phyloP scores from a whole-genome alignment of 208 protist genomes.

The Trypanosoma mega region DNA sequence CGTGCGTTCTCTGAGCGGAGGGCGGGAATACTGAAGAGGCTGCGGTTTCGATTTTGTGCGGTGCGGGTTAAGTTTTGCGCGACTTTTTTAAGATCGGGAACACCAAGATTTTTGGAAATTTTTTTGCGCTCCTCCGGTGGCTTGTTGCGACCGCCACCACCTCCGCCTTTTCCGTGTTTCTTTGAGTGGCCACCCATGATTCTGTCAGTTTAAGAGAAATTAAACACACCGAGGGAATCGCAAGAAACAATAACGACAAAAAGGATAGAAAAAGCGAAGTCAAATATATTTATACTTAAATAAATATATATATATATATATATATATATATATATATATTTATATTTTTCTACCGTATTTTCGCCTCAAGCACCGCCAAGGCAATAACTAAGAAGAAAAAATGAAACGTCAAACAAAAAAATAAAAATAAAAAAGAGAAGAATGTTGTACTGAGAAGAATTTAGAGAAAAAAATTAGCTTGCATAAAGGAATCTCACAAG shows the following conservation, averaged over 20 bases:
- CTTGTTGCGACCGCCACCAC: conserved; percentile 28
- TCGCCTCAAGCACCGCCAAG: too few relatives aligned
- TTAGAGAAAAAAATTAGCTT: too few relatives aligned
- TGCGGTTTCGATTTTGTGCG: conserved; percentile 59
- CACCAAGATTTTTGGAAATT: conserved; percentile 73
- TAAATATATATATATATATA: background rate
- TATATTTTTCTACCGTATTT: too few relatives aligned
- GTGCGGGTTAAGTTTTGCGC: conserved; percentile 63
- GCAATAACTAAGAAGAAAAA: too few relatives aligned
- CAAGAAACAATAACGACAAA: background rate
- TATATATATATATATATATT: conserved; percentile 6
- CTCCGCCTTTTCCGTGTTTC: conserved; percentile 75
- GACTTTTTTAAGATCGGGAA: conserved; percentile 75
- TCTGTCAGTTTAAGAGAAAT: background rate
- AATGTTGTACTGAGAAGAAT: too few relatives aligned
- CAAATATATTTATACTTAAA: background rate
- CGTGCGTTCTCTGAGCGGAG: conserved; percentile 17
- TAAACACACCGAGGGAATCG: background rate
- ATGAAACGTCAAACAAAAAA: too few relatives aligned
- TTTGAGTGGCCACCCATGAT: conserved; percentile 88
- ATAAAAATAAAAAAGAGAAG: too few relatives aligned
- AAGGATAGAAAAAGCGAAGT: background rate
- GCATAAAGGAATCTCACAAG: too few relatives aligned
- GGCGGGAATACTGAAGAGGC: conserved; percentile 62
- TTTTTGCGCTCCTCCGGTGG: conserved; percentile 39